Conservation (phyloP, 768 basidiomycete species). For the Asterophora lycoperdoides region DNA sequence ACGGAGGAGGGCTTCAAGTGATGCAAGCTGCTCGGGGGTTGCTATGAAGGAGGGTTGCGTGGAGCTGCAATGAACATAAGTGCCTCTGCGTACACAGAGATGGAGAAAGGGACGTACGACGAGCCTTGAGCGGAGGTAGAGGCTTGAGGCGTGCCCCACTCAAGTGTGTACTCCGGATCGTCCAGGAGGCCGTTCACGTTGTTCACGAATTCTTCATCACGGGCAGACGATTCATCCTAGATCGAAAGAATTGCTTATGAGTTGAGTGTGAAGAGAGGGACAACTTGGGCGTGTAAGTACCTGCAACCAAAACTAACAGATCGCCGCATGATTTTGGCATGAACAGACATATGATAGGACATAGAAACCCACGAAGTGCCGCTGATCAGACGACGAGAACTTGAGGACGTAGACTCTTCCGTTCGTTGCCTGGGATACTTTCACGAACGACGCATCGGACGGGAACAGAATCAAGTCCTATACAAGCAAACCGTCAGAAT, state of each 20-base stretch:
- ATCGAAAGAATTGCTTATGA: neutral
- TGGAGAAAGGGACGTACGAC: constrained; percentile 24
- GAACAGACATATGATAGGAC: neutral
- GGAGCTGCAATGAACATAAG: neutral
- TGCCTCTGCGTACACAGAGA: neutral
- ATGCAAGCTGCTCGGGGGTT: constrained; percentile 65
- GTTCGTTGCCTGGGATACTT: constrained; percentile 57
- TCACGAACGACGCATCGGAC: constrained; percentile 76
- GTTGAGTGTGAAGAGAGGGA: neutral
- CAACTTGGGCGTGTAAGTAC: constrained; percentile 30
- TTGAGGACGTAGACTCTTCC: constrained; percentile 85
- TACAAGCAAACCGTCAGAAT: constrained; percentile 1
- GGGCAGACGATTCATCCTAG: constrained; percentile 61
- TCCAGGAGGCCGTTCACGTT: constrained; percentile 70
- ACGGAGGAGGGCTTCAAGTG: constrained; percentile 52
- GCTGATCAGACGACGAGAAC: constrained; percentile 86
- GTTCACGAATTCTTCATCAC: constrained; percentile 68
- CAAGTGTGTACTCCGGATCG: constrained; percentile 57
- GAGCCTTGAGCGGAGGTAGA: constrained; percentile 42
- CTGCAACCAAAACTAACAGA: constrained; percentile 81
- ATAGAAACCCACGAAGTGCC: constrained; percentile 72
- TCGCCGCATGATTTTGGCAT: neutral
- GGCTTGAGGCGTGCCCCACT: constrained; percentile 52
- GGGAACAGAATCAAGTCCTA: constrained; percentile 89
- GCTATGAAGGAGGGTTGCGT: constrained; percentile 27